phyloP scores from a whole-genome alignment of 345 rosid species.

The Dipteronia dyeriana region DNA sequence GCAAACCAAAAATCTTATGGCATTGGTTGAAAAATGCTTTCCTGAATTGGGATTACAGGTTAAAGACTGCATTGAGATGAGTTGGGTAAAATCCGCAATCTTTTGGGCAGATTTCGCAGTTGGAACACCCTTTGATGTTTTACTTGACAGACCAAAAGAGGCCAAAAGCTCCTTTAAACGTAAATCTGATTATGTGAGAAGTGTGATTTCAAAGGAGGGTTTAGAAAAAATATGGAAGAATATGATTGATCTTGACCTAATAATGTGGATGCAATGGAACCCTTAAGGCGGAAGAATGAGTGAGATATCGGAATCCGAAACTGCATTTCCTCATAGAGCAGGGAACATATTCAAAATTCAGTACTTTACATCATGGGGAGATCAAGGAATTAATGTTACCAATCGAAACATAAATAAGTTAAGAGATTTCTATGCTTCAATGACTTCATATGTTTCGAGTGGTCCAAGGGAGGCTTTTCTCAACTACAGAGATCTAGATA shows the following conservation, averaged over 20 bases:
- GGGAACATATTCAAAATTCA: conserved; percentile 51
- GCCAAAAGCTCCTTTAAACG: conserved; percentile 28
- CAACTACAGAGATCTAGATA: conserved; percentile 36
- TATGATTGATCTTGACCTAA: conserved; percentile 30
- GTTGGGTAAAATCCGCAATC: conserved; percentile 49
- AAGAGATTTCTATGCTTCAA: conserved; percentile 40
- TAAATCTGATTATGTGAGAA: conserved; percentile 49
- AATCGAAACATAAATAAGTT: conserved; percentile 24
- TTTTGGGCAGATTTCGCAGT: conserved; percentile 17
- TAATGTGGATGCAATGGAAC: conserved; percentile 29
- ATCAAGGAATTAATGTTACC: neutral
- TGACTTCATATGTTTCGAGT: conserved; percentile 55
- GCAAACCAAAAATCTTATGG: conserved; percentile 12
- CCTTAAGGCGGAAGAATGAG: conserved; percentile 69
- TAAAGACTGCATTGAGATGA: conserved; percentile 43
- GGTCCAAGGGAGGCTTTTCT: conserved; percentile 56
- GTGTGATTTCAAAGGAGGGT: conserved; percentile 33
- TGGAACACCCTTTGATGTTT: conserved; percentile 24
- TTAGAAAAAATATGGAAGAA: conserved; percentile 38
- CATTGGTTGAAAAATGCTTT: conserved; percentile 24
- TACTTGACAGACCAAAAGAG: neutral
- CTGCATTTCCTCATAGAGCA: conserved; percentile 54
- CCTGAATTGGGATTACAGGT: conserved; percentile 41
- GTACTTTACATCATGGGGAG: conserved; percentile 36
- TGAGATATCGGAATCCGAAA: conserved; percentile 36